Base-by-base conservation (phyloP, 257 asterid species). In the Asclepias syriaca region DNA sequence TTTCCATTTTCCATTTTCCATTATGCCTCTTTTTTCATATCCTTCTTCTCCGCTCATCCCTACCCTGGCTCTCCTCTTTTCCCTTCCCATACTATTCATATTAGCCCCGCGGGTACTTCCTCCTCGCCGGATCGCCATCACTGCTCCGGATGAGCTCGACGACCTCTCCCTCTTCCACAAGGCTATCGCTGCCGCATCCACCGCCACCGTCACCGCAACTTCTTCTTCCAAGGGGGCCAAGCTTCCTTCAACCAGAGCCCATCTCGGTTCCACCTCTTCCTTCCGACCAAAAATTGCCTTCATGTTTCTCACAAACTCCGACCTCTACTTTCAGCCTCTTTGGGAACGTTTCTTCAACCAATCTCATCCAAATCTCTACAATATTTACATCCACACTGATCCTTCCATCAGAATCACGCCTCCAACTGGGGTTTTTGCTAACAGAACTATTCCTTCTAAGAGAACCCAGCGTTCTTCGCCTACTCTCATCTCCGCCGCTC, bases 391-490 rank as follows among this genome's bases (percentile, higher is more conserved):
- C 80, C 98, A 93, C 82, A 79, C 96, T 34, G 97, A 93, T 63
- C 97, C 96, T 1, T 65, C 79, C 0, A 81, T 85, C 61, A 74
- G 66, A 53, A 82, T 87, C 75, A 59, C 81, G 2, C 73, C 87
- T 0, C 81, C 85, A 0, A 69, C 68, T 4, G 96, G 97, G 8
- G 84, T 87, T 37, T 90, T 93, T 69, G 72, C 81, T 16, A 83
- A 82, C 15, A 80, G 77, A 48, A 49, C 82, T 18, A 89, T 90
- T 67, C 92, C 90, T 0, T 78, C 97, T 0, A 91, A 89, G 75
- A 78, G 92, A n/a, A 93, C 98, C 0, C 97, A 93, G 40, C 78
- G 98, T 65, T 87, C 98, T 4, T 93, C 98, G 3, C 98, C 98
- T 2, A 93, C 95, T 2, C 78, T 90, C 3, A 80, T 90, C 18